Evolutionary conservation across 2,329 filamentous ascomycete genomes (phyloP).

Genomic region (Dichotomopilus funicola): DNA sequence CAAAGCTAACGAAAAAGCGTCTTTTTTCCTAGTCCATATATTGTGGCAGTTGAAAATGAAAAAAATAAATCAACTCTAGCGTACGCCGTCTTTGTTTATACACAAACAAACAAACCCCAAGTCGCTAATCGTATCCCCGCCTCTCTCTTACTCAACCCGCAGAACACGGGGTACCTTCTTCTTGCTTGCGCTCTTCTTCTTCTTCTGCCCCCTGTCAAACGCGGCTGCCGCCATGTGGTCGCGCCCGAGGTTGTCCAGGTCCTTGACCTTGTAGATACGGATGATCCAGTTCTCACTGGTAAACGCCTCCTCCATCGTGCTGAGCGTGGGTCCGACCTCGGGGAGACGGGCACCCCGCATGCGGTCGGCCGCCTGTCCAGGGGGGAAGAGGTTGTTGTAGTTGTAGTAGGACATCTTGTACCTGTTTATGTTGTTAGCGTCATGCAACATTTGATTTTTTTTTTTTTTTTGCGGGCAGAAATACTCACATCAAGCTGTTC

Average conservation of each 20-base stretch:
- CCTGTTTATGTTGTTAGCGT: conserved; percentile 46
- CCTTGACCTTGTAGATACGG: conserved; percentile 99
- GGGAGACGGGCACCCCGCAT: conserved; percentile 78
- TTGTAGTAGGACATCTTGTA: conserved; percentile 99
- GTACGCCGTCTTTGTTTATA: conserved; percentile 15
- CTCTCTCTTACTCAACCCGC: conserved; percentile 56
- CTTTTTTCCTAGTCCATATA: conserved; percentile 15
- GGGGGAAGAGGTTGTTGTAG: conserved; percentile 84
- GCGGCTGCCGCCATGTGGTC: conserved; percentile 66
- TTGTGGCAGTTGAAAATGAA: conserved; percentile 1
- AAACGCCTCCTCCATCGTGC: conserved; percentile 90
- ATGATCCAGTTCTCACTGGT: conserved; percentile 99
- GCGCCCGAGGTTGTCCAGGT: conserved; percentile 90
- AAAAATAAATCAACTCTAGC: conserved; percentile 12
- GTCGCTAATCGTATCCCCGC: not conserved
- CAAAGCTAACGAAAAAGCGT: conserved; percentile 1
- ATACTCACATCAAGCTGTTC: conserved; percentile 92
- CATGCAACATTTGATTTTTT: not conserved
- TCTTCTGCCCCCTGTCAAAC: conserved; percentile 76
- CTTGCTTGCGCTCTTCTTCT: conserved; percentile 64
- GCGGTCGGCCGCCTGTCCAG: conserved; percentile 82
- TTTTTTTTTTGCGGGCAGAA: not conserved
- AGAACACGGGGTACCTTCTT: conserved; percentile 65
- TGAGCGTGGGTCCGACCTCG: conserved; percentile 76
- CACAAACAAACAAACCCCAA: not conserved